Evolutionary conservation across 345 rosid genomes (phyloP).

Genomic region (Microthlaspi erraticum): DNA sequence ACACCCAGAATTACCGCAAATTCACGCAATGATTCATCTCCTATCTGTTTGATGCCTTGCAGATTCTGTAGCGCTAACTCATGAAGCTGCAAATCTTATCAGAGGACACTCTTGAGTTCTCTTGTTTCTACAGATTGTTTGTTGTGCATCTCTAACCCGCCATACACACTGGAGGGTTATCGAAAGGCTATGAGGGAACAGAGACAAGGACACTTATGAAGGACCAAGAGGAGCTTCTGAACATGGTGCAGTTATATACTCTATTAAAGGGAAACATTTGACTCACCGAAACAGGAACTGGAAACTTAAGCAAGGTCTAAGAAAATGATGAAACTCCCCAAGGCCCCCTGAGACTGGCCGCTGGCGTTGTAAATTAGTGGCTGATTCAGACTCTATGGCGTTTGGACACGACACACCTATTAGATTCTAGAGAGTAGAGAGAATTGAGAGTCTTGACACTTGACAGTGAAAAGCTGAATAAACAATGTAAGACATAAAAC

Average conservation of each 20-base stretch:
- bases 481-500: conserved; percentile 16
- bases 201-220: neutral
- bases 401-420: conserved; percentile 19
- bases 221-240: conserved; percentile 10
- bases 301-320: conserved; percentile 7
- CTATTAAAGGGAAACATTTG: neutral
- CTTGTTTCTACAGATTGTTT: conserved; percentile 3
- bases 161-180: neutral
- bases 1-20: conserved; percentile 46
- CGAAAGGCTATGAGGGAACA: conserved; percentile 4
- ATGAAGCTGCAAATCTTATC: conserved; percentile 22
- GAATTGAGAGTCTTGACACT: neutral
- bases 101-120: neutral
- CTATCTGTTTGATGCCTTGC: conserved; percentile 38
- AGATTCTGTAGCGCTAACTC: conserved; percentile 26
- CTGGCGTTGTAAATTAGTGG: neutral
- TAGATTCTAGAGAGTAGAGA: conserved; percentile 10
- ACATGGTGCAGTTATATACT: neutral
- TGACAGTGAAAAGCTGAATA: conserved; percentile 12
- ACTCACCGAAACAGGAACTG: conserved; percentile 2
- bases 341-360: neutral
- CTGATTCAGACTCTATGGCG: conserved; percentile 11
- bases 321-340: neutral
- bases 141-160: neutral
- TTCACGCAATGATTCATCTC: conserved; percentile 50